Conservation (phyloP, 2,329 filamentous ascomycete genomes). For the Huntiella bhutanensis region DNA sequence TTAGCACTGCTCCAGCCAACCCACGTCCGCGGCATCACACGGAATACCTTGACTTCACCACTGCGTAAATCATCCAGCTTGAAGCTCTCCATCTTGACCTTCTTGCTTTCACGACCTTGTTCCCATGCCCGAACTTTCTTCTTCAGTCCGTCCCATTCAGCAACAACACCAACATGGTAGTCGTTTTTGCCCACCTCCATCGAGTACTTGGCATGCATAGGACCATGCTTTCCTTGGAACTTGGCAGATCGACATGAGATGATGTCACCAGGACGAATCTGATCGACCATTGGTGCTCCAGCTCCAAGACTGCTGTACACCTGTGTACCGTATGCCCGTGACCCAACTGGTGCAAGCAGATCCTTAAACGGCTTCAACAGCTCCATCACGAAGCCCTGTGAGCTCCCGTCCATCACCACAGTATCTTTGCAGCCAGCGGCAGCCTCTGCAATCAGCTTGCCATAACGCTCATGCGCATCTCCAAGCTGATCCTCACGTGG, state of each 20-base stretch:
- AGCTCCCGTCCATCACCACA: conserved; percentile 67
- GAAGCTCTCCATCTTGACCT: conserved; percentile 86
- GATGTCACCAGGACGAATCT: conserved; percentile 85
- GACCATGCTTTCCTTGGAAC: conserved; percentile 87
- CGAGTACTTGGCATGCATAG: conserved; percentile 88
- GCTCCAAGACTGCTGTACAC: conserved; percentile 31
- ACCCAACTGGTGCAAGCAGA: conserved; percentile 69
- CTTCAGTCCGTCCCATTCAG: conserved; percentile 96
- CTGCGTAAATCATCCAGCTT: conserved; percentile 79
- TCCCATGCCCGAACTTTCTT: conserved; percentile 95
- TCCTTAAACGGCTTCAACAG: conserved; percentile 55
- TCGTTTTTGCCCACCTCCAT: conserved; percentile 73
- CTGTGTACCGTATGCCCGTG: conserved; percentile 71
- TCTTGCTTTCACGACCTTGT: conserved; percentile 82
- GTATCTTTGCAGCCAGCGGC: conserved; percentile 56
- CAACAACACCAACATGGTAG: conserved; percentile 66
- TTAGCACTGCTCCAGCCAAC: conserved; percentile 54
- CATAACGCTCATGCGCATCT: conserved; percentile 62
- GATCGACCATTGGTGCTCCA: conserved; percentile 30
- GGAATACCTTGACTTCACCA: conserved; percentile 94
- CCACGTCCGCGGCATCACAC: conserved; percentile 82
- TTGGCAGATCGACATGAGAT: conserved; percentile 80
- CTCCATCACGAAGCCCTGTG: conserved; percentile 58
- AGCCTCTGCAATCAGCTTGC: conserved; percentile 54
- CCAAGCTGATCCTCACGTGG: conserved; percentile 90